Conservation (phyloP, 2,329 filamentous ascomycete genomes). For the Colletotrichum musae region DNA sequence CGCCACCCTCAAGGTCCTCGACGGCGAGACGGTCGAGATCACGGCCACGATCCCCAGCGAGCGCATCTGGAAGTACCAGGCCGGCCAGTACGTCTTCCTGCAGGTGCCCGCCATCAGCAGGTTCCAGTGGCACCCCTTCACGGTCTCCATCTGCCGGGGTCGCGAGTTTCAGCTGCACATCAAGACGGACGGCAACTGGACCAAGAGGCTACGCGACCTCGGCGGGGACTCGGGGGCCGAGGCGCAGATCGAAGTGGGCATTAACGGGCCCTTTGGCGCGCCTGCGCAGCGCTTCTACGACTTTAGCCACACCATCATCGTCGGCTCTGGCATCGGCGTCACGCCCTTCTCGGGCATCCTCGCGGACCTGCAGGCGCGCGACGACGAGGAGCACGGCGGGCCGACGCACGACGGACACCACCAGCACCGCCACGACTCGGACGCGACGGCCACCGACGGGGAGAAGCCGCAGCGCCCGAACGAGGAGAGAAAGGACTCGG, state of each 20-base stretch:
- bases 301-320: conserved; percentile 68
- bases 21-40: conserved; percentile 67
- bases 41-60: conserved; percentile 62
- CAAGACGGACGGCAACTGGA: conserved; percentile 73
- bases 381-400: conserved; percentile 54
- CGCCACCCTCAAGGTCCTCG: conserved; percentile 63
- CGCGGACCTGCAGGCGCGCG: conserved; percentile 65
- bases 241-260: conserved; percentile 62
- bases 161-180: conserved; percentile 69
- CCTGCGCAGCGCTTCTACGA: conserved; percentile 72
- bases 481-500: neutral
- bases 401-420: conserved; percentile 39
- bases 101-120: conserved; percentile 67
- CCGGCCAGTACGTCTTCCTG: conserved; percentile 71
- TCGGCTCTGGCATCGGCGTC: conserved; percentile 70
- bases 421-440: conserved; percentile 41
- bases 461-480: neutral
- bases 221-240: conserved; percentile 52
- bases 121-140: conserved; percentile 74
- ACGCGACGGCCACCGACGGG: conserved; percentile 26
- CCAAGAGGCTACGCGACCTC: conserved; percentile 59
- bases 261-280: conserved; percentile 71
- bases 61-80: conserved; percentile 66
- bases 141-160: conserved; percentile 68
- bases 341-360: conserved; percentile 72